phyloP scores from a whole-genome alignment of 441 rosid genomes.

The Pelargonium australe region DNA sequence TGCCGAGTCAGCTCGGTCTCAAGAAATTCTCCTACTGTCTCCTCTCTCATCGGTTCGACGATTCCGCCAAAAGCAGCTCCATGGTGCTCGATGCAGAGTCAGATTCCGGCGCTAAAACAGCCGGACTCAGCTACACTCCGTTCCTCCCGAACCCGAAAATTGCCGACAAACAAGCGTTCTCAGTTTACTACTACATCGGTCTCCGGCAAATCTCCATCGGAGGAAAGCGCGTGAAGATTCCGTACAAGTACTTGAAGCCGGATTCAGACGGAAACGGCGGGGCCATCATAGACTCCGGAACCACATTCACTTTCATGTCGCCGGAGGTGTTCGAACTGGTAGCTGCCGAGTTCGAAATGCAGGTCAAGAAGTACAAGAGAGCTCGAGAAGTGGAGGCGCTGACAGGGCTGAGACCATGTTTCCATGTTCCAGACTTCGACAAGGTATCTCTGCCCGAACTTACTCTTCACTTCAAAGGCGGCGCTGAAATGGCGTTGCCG shows the following conservation, averaged over 20 bases:
- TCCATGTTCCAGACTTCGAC: slow-evolving; percentile 13
- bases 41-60: slow-evolving; percentile 43
- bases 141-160: slow-evolving; percentile 36
- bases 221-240: slow-evolving; percentile 26
- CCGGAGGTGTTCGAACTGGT: slow-evolving; percentile 28
- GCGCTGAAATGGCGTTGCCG: slow-evolving; percentile 37
- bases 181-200: slow-evolving; percentile 41
- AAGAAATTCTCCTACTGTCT: slow-evolving; percentile 41
- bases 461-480: slow-evolving; percentile 42
- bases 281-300: slow-evolving; percentile 47
- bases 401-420: slow-evolving; percentile 44
- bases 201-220: slow-evolving; percentile 41
- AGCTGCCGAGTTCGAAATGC: slow-evolving; percentile 30
- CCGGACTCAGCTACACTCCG: slow-evolving; percentile 31
- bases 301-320: slow-evolving; percentile 45
- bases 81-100: slow-evolving; percentile 31
- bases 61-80: slow-evolving; percentile 26
- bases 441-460: slow-evolving; percentile 27
- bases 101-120: slow-evolving; percentile 24
- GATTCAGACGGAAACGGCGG: slow-evolving; percentile 46
- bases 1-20: slow-evolving; percentile 44
- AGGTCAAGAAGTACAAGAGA: slow-evolving; percentile 26
- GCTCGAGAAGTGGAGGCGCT: slow-evolving; percentile 27
- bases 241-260: slow-evolving; percentile 24
- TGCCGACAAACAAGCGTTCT: slow-evolving; percentile 14